Percentiles rank a stretch among this genome's conserved stretches.
Evolutionary conservation across 1,139 yeast genomes (phyloP).

Genomic region (Candida sojae): DNA sequence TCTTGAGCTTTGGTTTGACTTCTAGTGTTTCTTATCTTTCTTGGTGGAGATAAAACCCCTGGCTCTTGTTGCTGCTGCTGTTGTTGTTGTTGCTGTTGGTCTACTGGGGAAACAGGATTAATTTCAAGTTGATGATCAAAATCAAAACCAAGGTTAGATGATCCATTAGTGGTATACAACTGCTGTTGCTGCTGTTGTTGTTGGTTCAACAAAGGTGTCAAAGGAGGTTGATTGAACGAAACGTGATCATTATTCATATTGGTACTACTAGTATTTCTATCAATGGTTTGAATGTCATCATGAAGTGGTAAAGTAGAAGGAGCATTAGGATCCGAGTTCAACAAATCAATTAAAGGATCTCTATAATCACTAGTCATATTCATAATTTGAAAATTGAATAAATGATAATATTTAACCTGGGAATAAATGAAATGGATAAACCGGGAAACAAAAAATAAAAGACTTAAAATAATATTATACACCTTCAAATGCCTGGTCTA

Average conservation of each 20-base stretch:
- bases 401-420: background rate
- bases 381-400: conserved; percentile 1
- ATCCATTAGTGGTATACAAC: conserved; percentile 8
- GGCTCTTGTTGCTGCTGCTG: conserved; percentile 4
- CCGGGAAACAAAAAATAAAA: background rate
- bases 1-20: conserved; percentile 1
- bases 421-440: background rate
- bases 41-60: background rate
- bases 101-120: conserved; percentile 7
- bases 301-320: background rate
- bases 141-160: conserved; percentile 1
- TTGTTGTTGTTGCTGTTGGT: conserved; percentile 5
- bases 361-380: conserved; percentile 11
- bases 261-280: conserved; percentile 20
- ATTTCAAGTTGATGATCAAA: conserved; percentile 4
- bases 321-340: conserved; percentile 5
- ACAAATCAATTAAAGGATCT: conserved; percentile 12
- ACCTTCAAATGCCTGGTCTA: too few species aligned
- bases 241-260: background rate
- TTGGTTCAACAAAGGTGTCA: conserved; percentile 16
- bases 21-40: conserved; percentile 5
- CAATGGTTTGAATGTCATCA: conserved; percentile 38
- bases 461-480: background rate
- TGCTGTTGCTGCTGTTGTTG: conserved; percentile 15
- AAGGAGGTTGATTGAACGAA: conserved; percentile 3